These are phyloP conservation scores for Sporisorium scitamineum DNA, from an alignment of 1,284 basidiomycete genomes.

Conservation along the genomic window DNA sequence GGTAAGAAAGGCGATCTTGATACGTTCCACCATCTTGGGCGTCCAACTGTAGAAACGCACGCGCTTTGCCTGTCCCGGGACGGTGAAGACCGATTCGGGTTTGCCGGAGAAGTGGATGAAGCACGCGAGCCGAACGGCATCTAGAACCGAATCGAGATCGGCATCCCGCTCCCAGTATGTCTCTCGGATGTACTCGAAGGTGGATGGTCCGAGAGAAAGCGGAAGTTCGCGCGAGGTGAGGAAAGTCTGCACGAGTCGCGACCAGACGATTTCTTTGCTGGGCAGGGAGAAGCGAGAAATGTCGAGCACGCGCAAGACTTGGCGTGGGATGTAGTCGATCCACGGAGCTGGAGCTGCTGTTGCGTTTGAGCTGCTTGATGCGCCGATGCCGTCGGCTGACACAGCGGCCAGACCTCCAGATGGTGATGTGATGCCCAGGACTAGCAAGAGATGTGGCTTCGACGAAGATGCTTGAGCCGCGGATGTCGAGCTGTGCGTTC, in stretches of 20 bases:
- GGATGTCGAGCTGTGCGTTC: neutral
- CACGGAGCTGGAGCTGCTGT: constrained; percentile 44
- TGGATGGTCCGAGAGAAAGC: constrained; percentile 48
- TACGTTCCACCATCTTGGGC: constrained; percentile 37
- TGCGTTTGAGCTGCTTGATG: constrained; percentile 19
- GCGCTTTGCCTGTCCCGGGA: constrained; percentile 28
- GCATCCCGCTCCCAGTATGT: constrained; percentile 58
- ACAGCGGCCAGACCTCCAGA: constrained; percentile 38
- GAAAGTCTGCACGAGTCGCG: constrained; percentile 43
- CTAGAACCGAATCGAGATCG: constrained; percentile 47
- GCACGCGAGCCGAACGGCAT: constrained; percentile 48
- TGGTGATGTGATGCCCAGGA: constrained; percentile 49
- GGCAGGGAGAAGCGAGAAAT: constrained; percentile 47
- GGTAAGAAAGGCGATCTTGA: constrained; percentile 37
- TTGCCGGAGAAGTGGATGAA: constrained; percentile 54
- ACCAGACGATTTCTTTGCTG: constrained; percentile 55
- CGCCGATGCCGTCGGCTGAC: constrained; percentile 14
- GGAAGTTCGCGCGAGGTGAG: constrained; percentile 34
- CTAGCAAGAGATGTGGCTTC: constrained; percentile 33
- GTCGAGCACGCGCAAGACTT: constrained; percentile 46
- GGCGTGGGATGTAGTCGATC: constrained; percentile 49
- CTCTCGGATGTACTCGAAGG: constrained; percentile 53
- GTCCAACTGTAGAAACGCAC: constrained; percentile 39
- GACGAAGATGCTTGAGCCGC: neutral
- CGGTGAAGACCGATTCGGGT: constrained; percentile 50